Evolutionary conservation across 176 grass and related monocot genomes (phyloP).

Genomic region (Paspalum vaginatum): DNA sequence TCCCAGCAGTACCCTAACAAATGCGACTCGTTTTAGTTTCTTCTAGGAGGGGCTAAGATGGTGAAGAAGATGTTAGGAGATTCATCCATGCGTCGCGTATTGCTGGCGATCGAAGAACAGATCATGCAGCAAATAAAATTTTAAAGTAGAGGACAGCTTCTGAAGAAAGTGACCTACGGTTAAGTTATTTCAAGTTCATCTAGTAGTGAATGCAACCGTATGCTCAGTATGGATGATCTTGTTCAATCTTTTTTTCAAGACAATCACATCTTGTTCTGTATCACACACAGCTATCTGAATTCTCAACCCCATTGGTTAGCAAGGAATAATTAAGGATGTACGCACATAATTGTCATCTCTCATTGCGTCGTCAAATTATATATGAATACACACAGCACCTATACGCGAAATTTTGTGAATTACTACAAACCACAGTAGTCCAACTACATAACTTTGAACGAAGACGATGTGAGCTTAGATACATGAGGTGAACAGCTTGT

Average conservation of each 20-base stretch:
- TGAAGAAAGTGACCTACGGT: background rate
- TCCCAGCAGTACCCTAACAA: constrained; percentile 53
- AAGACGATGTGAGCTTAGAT: background rate
- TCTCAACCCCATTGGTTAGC: no score
- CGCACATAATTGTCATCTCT: background rate
- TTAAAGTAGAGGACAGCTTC: constrained; percentile 24
- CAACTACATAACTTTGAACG: background rate
- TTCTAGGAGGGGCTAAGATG: background rate
- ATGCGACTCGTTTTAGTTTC: constrained; percentile 24
- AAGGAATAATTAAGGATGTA: background rate
- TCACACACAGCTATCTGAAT: background rate
- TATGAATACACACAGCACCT: background rate
- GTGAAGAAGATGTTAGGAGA: background rate
- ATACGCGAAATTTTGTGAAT: background rate
- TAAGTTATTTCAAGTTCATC: constrained; percentile 12
- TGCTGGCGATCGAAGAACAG: background rate
- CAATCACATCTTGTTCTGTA: constrained; percentile 30
- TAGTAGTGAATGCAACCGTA: background rate
- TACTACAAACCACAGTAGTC: background rate
- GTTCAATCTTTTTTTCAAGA: constrained; percentile 40
- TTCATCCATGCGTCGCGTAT: background rate
- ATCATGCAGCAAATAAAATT: background rate
- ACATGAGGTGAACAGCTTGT: background rate
- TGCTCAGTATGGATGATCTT: constrained; percentile 1
- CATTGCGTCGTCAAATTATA: background rate